A percentile compares a stretch with the other conserved stretches of the same genome.
phyloP scores from a whole-genome alignment of 208 protist genomes.

The Wallacemonas sp. region DNA sequence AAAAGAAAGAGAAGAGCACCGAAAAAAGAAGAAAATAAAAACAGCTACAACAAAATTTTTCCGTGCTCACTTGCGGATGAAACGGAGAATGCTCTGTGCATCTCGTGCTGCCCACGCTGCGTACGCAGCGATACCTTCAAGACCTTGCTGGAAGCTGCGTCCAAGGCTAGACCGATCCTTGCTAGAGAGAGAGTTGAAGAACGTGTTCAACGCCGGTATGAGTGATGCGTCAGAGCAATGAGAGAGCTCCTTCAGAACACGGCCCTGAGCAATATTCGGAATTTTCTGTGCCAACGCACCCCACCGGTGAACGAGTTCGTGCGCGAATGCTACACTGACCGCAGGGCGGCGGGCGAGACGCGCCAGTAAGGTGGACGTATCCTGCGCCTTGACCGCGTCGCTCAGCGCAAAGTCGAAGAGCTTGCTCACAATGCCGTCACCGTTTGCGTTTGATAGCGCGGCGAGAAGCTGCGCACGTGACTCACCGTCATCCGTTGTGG shows the following conservation, averaged over 20 bases:
- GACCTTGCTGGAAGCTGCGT: conserved; percentile 51
- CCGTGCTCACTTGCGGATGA: conserved; percentile 6
- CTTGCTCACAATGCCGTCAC: conserved; percentile 30
- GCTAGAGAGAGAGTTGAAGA: conserved; percentile 40
- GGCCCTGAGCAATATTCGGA: conserved; percentile 47
- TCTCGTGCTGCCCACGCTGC: conserved; percentile 44
- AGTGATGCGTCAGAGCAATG: conserved; percentile 32
- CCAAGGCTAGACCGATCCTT: conserved; percentile 38
- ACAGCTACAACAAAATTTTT: background rate
- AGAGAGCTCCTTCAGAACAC: conserved; percentile 54
- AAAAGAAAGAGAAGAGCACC: background rate
- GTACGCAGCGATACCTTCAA: conserved; percentile 51
- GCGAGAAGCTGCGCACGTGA: conserved; percentile 53
- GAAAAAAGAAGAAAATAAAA: background rate
- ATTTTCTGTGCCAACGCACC: conserved; percentile 35
- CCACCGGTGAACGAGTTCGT: conserved; percentile 50
- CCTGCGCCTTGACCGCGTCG: conserved; percentile 64
- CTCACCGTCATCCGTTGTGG: conserved; percentile 42
- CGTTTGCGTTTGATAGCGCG: conserved; percentile 38
- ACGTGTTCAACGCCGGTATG: conserved; percentile 41
- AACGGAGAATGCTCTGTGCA: conserved; percentile 20
- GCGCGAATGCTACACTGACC: conserved; percentile 26
- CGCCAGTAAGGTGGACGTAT: conserved; percentile 50
- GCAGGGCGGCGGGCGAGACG: conserved; percentile 34
- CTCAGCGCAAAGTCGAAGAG: conserved; percentile 68